These are phyloP conservation scores for Hanseniaspora mollemarum DNA, from an alignment of 805 yeast genomes.

Conservation along the genomic window DNA sequence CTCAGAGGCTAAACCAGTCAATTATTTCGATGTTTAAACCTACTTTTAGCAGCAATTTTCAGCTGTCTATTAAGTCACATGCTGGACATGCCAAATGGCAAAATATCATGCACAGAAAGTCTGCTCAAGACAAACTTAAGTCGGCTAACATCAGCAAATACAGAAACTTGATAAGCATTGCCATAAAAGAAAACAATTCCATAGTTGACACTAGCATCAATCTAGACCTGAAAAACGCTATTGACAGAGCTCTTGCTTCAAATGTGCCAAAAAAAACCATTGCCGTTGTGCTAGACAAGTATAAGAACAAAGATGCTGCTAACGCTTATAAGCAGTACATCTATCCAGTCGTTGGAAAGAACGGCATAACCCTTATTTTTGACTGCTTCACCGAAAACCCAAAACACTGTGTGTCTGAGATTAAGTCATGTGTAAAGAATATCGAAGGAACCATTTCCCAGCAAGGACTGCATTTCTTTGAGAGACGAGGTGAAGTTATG, in stretches of 20 bases:
- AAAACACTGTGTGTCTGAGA: constrained; percentile 63
- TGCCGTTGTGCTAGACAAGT: not conserved
- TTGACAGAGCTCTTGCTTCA: constrained; percentile 24
- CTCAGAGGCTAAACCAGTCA: too few relatives aligned
- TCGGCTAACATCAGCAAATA: constrained; percentile 35
- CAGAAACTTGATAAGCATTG: constrained; percentile 71
- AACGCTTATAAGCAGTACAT: constrained; percentile 33
- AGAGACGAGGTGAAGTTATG: constrained; percentile 61
- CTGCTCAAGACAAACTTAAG: constrained; percentile 49
- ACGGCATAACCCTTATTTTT: constrained; percentile 74
- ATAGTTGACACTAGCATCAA: constrained; percentile 33
- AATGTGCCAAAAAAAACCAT: constrained; percentile 10
- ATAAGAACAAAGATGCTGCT: constrained; percentile 3
- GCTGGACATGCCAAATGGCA: constrained; percentile 15
- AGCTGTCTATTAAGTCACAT: not conserved
- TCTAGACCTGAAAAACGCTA: constrained; percentile 29
- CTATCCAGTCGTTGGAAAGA: constrained; percentile 89
- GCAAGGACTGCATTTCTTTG: constrained; percentile 57
- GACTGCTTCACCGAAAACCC: constrained; percentile 86
- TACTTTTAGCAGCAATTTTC: not conserved
- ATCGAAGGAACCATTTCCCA: constrained; percentile 64
- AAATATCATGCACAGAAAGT: constrained; percentile 24
- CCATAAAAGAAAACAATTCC: constrained; percentile 76
- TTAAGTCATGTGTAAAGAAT: constrained; percentile 64
- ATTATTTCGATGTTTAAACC: too few relatives aligned